Conservation (phyloP, 2,329 filamentous ascomycete genomes). For the Ophiostoma perfectum region DNA sequence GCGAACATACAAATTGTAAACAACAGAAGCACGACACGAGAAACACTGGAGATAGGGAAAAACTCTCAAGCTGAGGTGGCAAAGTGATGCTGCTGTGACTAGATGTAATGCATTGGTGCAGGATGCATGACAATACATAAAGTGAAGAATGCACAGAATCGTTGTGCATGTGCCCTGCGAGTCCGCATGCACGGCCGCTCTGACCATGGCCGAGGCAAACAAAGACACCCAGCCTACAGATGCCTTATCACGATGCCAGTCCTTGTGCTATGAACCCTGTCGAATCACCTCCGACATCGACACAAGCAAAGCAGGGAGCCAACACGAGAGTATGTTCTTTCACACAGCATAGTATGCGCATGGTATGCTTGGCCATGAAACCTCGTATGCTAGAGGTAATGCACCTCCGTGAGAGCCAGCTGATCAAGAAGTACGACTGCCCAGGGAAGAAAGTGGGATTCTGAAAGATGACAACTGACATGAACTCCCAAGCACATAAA, state of each 20-base stretch:
- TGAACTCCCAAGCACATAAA: not conserved
- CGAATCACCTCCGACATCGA: no score
- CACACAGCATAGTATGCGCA: not conserved
- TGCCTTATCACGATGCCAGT: no score
- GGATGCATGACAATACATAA: not conserved
- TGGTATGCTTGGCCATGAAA: not conserved
- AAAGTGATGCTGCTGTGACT: no score
- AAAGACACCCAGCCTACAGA: not conserved
- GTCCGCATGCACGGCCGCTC: not conserved
- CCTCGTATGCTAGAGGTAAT: not conserved
- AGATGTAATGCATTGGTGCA: not conserved
- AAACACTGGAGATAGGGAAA: not conserved
- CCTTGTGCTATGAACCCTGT: no score
- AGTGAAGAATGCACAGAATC: not conserved
- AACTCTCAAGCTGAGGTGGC: no score
- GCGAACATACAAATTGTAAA: not conserved
- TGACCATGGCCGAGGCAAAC: not conserved
- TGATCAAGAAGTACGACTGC: not conserved
- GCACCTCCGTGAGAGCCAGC: not conserved
- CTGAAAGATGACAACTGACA: not conserved
- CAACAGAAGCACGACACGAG: not conserved
- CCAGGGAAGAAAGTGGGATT: not conserved
- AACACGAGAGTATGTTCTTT: slow-evolving; percentile 1
- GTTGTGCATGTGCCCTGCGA: not conserved
- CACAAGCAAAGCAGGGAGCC: no score